Percentiles rank a stretch among this genome's conserved stretches.
These are phyloP conservation scores for Xylaria sp. DNA, from an alignment of 2,329 filamentous ascomycete genomes.

Conservation along the genomic window DNA sequence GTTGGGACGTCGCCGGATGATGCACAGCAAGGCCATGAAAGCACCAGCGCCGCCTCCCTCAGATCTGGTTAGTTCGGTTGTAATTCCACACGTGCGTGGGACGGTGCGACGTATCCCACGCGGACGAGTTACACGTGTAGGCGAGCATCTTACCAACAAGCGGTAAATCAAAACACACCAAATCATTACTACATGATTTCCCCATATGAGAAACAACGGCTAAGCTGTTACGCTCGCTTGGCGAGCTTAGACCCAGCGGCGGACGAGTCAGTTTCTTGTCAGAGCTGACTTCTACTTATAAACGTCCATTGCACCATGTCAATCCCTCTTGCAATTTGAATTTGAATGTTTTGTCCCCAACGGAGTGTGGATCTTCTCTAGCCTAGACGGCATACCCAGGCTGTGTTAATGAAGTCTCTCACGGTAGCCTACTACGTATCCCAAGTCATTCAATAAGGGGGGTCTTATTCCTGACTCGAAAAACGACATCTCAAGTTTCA, in stretches of 20 bases:
- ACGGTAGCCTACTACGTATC: not conserved
- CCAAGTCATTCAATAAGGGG: not conserved
- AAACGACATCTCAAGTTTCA: not conserved
- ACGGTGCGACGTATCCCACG: slow-evolving; percentile 28
- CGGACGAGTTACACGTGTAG: slow-evolving; percentile 27
- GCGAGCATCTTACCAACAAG: slow-evolving; percentile 15
- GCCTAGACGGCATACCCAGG: not conserved
- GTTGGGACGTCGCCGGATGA: slow-evolving; percentile 19
- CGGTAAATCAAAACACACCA: slow-evolving; percentile 13
- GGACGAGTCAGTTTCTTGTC: slow-evolving; percentile 2
- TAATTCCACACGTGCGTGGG: slow-evolving; percentile 17
- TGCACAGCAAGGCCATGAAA: slow-evolving; percentile 26
- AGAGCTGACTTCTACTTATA: not conserved
- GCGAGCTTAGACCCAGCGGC: slow-evolving; percentile 13
- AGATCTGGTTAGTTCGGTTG: slow-evolving; percentile 4
- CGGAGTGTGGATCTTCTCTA: not conserved
- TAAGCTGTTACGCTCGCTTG: not conserved
- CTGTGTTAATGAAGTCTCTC: not conserved
- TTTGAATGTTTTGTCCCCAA: not conserved
- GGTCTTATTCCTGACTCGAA: not conserved
- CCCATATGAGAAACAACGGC: not conserved
- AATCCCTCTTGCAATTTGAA: not conserved
- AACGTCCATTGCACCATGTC: not conserved
- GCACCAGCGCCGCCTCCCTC: not conserved
- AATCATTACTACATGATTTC: slow-evolving; percentile 1